Evolutionary conservation across 495 filamentous ascomycete species (phyloP).

Genomic region (Penicillium cataractarum): DNA sequence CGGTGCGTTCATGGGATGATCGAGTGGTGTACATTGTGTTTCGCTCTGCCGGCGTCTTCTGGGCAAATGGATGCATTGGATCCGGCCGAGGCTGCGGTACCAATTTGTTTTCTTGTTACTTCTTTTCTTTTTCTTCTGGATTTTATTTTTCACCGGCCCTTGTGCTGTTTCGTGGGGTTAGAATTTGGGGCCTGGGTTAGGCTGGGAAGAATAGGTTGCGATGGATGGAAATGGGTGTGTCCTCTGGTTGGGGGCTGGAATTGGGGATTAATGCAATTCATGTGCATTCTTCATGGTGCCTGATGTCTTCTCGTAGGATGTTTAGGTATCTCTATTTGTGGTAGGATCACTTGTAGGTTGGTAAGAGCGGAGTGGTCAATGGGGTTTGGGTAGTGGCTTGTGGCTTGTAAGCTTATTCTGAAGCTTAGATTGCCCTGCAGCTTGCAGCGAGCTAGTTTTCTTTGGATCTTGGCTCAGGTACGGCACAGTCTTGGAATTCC

Average conservation of each 20-base stretch:
- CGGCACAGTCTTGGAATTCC: neutral
- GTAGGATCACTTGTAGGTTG: neutral
- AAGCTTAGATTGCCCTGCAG: neutral
- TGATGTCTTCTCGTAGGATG: slow-evolving; percentile 4
- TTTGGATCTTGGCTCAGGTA: neutral
- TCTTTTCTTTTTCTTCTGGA: neutral
- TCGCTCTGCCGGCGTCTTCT: slow-evolving; percentile 29
- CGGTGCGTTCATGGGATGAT: slow-evolving; percentile 18
- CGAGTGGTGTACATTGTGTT: slow-evolving; percentile 32
- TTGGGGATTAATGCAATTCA: slow-evolving; percentile 25
- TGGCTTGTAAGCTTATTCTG: neutral
- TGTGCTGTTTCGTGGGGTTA: neutral
- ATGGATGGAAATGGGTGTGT: neutral
- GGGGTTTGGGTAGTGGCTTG: neutral
- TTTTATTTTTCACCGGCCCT: neutral
- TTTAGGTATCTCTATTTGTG: neutral
- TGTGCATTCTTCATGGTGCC: slow-evolving; percentile 14
- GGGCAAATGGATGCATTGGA: slow-evolving; percentile 34
- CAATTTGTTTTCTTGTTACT: slow-evolving; percentile 19
- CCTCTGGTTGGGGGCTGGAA: slow-evolving; percentile 16
- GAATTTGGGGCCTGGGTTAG: neutral
- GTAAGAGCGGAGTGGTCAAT: neutral
- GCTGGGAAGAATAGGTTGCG: neutral
- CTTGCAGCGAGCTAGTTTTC: neutral
- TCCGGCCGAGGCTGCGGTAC: slow-evolving; percentile 17